phyloP scores from a whole-genome alignment of 257 asterid species.

The Ajuga chamaepitys region DNA sequence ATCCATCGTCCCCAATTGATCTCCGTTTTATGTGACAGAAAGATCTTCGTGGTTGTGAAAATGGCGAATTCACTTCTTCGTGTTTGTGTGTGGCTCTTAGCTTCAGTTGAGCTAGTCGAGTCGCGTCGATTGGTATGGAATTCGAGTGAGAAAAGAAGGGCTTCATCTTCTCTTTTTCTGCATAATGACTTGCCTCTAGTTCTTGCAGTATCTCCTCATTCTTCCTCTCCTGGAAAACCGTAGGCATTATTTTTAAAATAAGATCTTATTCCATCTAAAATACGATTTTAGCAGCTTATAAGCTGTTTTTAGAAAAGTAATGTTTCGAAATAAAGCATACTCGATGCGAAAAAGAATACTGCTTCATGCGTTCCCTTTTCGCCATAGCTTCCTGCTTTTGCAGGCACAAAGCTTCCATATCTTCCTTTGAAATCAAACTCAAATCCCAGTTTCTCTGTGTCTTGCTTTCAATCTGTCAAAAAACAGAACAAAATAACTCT shows the following conservation, averaged over 20 bases:
- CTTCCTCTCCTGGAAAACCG: constrained; percentile 49
- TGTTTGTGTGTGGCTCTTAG: constrained; percentile 30
- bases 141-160: constrained; percentile 22
- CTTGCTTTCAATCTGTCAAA: constrained; percentile 37
- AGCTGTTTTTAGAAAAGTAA: no score
- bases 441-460: constrained; percentile 53
- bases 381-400: constrained; percentile 54
- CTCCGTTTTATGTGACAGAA: constrained; percentile 47
- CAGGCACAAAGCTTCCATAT: constrained; percentile 40
- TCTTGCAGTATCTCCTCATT: constrained; percentile 40
- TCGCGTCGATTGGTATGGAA: constrained; percentile 24
- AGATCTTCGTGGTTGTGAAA: constrained; percentile 62
- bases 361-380: constrained; percentile 72
- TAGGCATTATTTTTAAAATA: no score
- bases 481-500: background rate
- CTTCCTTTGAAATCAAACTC: constrained; percentile 43
- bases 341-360: constrained; percentile 68
- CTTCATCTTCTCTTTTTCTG: constrained; percentile 30
- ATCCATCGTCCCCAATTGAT: constrained; percentile 46
- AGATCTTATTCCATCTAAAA: no score
- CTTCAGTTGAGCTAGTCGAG: constrained; percentile 27
- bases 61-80: constrained; percentile 40
- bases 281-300: no score
- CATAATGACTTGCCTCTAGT: constrained; percentile 19
- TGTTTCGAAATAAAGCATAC: constrained; percentile 27